These are phyloP conservation scores for Glycine latifolia DNA, from an alignment of 306 rosid genomes.

Conservation along the genomic window DNA sequence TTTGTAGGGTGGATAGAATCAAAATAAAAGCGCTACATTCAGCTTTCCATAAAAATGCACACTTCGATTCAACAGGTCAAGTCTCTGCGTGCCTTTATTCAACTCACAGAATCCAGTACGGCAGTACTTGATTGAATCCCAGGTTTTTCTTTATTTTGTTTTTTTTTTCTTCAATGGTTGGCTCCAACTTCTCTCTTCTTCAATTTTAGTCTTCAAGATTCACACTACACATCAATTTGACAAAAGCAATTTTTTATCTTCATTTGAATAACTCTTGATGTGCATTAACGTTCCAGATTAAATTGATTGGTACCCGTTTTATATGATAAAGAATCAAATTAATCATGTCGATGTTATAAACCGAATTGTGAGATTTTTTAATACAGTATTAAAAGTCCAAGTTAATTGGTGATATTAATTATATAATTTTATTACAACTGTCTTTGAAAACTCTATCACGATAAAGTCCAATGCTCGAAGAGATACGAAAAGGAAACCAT, in stretches of 20 bases:
- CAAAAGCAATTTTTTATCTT: too few species aligned
- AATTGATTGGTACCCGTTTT: too few species aligned
- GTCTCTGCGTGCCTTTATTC: neutral
- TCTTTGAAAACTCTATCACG: neutral
- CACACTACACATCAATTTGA: neutral
- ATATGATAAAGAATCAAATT: too few species aligned
- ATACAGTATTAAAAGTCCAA: neutral
- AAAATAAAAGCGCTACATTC: slow-evolving; percentile 23
- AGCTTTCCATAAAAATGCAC: neutral
- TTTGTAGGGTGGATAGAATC: slow-evolving; percentile 21
- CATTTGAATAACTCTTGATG: neutral
- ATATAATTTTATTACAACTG: neutral
- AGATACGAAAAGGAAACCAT: slow-evolving; percentile 17
- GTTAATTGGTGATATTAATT: neutral
- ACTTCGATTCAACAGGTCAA: neutral
- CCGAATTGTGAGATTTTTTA: neutral
- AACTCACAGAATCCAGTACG: neutral
- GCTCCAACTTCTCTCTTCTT: neutral
- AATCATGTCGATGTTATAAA: neutral
- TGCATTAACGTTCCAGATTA: neutral
- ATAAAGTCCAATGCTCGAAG: neutral
- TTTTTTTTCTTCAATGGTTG: neutral
- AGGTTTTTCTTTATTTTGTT: neutral
- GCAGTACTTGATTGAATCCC: slow-evolving; percentile 3
- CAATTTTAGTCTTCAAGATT: neutral